Percentiles rank a stretch among this genome's conserved stretches.
These are phyloP conservation scores for Falciphora oryzae DNA, from an alignment of 2,329 filamentous ascomycete species.

Conservation along the genomic window DNA sequence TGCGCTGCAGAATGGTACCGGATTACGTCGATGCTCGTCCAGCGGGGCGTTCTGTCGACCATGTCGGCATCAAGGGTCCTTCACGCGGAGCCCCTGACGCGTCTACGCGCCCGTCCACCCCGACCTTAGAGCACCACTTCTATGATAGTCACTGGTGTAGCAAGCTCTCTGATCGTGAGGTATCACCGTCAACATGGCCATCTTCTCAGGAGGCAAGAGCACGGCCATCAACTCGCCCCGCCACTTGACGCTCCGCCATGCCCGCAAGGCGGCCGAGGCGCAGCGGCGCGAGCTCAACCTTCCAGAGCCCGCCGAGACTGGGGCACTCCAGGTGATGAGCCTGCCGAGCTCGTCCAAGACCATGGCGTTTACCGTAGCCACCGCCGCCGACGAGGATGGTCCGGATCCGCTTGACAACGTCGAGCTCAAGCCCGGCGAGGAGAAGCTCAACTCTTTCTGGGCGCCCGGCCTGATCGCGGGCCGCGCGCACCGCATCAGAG, in stretches of 20 bases:
- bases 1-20: too few relatives aligned
- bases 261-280: neutral
- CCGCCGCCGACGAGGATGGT: neutral
- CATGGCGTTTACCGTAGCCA: neutral
- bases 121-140: too few relatives aligned
- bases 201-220: conserved; percentile 4
- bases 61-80: too few relatives aligned
- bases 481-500: conserved; percentile 9
- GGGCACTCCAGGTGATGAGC: neutral
- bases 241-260: conserved; percentile 18
- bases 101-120: too few relatives aligned
- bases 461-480: conserved; percentile 17
- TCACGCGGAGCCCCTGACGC: too few relatives aligned
- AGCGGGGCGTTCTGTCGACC: too few relatives aligned
- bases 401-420: conserved; percentile 11
- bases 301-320: neutral
- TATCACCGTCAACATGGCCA: neutral
- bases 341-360: neutral
- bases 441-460: conserved; percentile 19
- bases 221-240: conserved; percentile 14
- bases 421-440: conserved; percentile 15
- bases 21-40: too few relatives aligned
- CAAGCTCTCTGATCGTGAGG: too few relatives aligned
- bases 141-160: too few relatives aligned
- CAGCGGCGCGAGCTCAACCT: neutral